Conservation (phyloP, 2,329 filamentous ascomycete species). For the Alternaria dauci region DNA sequence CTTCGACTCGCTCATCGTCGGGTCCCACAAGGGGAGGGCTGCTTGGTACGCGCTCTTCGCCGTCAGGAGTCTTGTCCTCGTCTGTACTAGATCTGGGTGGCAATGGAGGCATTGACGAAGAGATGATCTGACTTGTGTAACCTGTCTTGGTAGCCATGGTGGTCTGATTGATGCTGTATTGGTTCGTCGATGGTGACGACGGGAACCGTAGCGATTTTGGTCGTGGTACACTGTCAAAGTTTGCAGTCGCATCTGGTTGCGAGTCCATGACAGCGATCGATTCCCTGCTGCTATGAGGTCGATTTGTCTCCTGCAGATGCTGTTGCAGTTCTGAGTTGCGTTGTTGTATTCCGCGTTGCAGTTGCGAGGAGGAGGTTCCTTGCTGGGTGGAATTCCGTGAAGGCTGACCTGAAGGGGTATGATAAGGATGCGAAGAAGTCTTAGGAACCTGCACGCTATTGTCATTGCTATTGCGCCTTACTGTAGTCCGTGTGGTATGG, state of each 20-base stretch:
- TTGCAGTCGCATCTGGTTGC: constrained; percentile 48
- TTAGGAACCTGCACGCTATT: constrained; percentile 48
- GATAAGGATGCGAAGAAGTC: constrained; percentile 48
- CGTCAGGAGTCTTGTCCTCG: constrained; percentile 20
- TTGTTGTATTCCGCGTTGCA: constrained; percentile 30
- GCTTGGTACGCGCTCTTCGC: constrained; percentile 47
- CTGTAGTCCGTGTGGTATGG: constrained; percentile 21
- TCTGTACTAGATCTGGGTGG: constrained; percentile 38
- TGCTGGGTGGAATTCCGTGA: constrained; percentile 29
- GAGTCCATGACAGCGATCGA: constrained; percentile 57
- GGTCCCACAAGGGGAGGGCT: constrained; percentile 44
- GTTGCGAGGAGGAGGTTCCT: constrained; percentile 30
- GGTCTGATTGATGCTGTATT: constrained; percentile 50
- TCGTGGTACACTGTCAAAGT: constrained; percentile 36
- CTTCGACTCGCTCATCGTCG: constrained; percentile 31
- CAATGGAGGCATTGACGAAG: constrained; percentile 43
- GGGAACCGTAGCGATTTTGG: constrained; percentile 44
- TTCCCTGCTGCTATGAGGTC: constrained; percentile 43
- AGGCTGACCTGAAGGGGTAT: constrained; percentile 33
- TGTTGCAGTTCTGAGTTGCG: constrained; percentile 30
- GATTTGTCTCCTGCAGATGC: constrained; percentile 19
- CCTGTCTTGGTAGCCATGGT: constrained; percentile 40
- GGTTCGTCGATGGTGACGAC: constrained; percentile 49
- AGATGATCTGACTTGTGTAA: constrained; percentile 42
- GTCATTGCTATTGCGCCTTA: constrained; percentile 25